Evolutionary conservation across 1,284 basidiomycete species (phyloP).

Genomic region (Albatrellus sp.): DNA sequence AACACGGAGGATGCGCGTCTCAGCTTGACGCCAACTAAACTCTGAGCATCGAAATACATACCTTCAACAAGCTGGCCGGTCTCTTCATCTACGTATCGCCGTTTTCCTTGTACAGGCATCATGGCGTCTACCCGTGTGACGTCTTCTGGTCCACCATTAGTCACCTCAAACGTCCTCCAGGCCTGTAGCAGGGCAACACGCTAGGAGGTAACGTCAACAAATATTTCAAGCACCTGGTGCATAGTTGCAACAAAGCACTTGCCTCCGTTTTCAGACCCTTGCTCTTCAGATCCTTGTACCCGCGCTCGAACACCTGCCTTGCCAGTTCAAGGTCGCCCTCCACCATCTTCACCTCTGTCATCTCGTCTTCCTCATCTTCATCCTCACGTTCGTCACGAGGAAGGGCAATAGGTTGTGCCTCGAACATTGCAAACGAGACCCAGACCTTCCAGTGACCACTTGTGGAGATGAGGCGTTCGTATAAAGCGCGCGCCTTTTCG

Average conservation of each 20-base stretch:
- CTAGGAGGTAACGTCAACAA: slow-evolving; percentile 21
- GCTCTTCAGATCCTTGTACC: slow-evolving; percentile 75
- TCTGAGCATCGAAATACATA: slow-evolving; percentile 21
- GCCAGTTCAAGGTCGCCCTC: slow-evolving; percentile 62
- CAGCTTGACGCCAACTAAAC: background rate
- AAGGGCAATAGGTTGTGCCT: slow-evolving; percentile 56
- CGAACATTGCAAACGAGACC: slow-evolving; percentile 73
- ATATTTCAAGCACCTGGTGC: slow-evolving; percentile 3
- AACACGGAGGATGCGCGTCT: background rate
- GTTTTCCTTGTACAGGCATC: slow-evolving; percentile 87
- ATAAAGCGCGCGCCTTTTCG: slow-evolving; percentile 74
- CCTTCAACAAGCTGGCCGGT: slow-evolving; percentile 81
- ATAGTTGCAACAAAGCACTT: slow-evolving; percentile 14
- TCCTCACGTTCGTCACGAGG: slow-evolving; percentile 60
- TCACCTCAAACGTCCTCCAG: slow-evolving; percentile 86
- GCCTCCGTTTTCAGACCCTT: slow-evolving; percentile 84
- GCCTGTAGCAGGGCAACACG: slow-evolving; percentile 83
- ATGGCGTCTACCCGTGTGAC: slow-evolving; percentile 72
- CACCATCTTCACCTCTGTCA: slow-evolving; percentile 48
- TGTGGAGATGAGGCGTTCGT: slow-evolving; percentile 78
- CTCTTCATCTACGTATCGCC: slow-evolving; percentile 73
- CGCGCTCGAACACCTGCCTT: slow-evolving; percentile 72
- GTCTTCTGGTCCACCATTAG: slow-evolving; percentile 58
- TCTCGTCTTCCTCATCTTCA: slow-evolving; percentile 57
- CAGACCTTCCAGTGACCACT: slow-evolving; percentile 94